Percentiles rank a stretch among this genome's conserved stretches.
phyloP scores from a whole-genome alignment of 2,329 filamentous ascomycete genomes.

The Trichoderma sp. region DNA sequence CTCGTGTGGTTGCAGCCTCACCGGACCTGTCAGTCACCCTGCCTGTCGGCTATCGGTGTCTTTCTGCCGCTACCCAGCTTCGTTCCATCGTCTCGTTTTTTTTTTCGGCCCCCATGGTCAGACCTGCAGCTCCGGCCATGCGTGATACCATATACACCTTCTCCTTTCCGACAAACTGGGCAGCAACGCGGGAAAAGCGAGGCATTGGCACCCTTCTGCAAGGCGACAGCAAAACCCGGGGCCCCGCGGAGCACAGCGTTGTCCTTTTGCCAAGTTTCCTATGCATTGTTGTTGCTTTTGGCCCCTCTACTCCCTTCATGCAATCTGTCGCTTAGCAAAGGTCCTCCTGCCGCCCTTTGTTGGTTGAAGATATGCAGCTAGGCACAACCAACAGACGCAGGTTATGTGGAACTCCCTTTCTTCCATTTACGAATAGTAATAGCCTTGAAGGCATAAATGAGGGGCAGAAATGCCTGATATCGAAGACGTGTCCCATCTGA shows the following conservation, averaged over 20 bases:
- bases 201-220: neutral
- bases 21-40: neutral
- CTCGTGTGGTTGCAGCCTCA: neutral
- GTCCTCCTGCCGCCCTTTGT: neutral
- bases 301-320: neutral
- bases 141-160: constrained; percentile 17
- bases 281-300: neutral
- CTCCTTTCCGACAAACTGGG: constrained; percentile 11
- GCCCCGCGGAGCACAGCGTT: neutral
- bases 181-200: constrained; percentile 9
- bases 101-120: neutral
- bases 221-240: neutral
- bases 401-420: neutral
- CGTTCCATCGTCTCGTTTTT: neutral
- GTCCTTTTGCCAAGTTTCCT: neutral
- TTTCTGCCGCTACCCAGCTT: neutral
- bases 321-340: constrained; percentile 1
- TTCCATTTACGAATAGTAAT: neutral
- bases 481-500: neutral
- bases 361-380: neutral
- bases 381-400: neutral
- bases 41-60: constrained; percentile 3
- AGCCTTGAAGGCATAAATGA: neutral
- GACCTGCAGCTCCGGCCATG: neutral
- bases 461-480: no score